Evolutionary conservation across 139 green algal species (phyloP), one percentile per base, ranked within the genome.

Genomic region (Coelastrella sp.): DNA sequence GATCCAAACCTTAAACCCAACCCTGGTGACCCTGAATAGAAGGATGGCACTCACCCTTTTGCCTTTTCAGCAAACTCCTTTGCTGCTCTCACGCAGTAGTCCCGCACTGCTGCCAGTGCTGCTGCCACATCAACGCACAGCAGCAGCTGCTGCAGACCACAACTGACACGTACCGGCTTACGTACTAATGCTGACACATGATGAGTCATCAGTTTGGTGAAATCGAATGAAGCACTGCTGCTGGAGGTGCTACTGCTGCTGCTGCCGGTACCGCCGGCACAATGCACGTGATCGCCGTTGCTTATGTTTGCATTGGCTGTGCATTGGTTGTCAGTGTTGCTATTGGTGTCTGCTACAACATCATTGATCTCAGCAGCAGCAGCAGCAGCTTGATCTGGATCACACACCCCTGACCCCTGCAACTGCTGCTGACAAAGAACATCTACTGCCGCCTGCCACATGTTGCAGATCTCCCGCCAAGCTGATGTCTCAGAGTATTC

Each of bases 141-240:
- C 74, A 83, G 32, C 65, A 94, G 86, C 10, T 74, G 74, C 73
- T 92, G 80, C 77, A 94, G 68, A 16, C 80, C 91, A 59, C 91
- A 91, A 17, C 85, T 77, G 78, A 97, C 92, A 85, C 94, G 92
- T 22, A 95, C 90, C 19, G 96, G 96, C 89, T 98, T 98, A 88
- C 94, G 93, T 19, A 93, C 86, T 20, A 97, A 80, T 4, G 90
- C 89, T 0, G 92, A 85, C 23, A 98, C 92, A 20, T 84, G 66
- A 5, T 89, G 91, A 0, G 93, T 91, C 94, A 97, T 95, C 80
- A 98, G 56, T 0, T 19, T 8, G 3, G 20, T 8, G 11, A 91
- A 80, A 68, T 68, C 32, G 61, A 88, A 88, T 5, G 54, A 88
- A 0, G 54, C 56, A 47, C 23, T 23, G 58, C 5, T 58, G 7